Conservation (phyloP, 148 eudicot genomes). For the Rhododendron henanense region DNA sequence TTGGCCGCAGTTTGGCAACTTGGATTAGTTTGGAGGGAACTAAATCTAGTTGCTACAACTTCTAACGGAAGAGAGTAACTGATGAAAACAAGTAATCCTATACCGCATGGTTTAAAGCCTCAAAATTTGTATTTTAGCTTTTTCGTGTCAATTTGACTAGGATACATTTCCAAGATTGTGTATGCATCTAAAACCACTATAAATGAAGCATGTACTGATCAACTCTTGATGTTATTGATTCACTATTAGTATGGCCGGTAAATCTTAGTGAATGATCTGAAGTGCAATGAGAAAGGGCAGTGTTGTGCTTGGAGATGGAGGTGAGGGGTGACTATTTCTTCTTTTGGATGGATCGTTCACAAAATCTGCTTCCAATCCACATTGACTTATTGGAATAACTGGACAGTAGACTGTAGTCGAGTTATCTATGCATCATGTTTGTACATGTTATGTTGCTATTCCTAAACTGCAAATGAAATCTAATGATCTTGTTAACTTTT, state of each 20-base stretch:
- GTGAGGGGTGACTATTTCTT: not conserved
- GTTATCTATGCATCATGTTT: not conserved
- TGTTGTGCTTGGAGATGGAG: not conserved
- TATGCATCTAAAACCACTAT: not conserved
- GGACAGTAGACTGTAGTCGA: not conserved
- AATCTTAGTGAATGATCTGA: not conserved
- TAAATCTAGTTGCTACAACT: too few species aligned
- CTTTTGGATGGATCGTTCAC: too few species aligned
- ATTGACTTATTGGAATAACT: not conserved
- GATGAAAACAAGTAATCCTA: not conserved
- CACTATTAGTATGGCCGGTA: not conserved
- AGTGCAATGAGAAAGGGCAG: not conserved
- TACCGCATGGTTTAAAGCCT: not conserved
- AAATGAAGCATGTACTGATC: not conserved
- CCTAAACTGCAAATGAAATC: conserved; percentile 26
- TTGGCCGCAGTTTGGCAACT: not conserved
- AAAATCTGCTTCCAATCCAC: not conserved
- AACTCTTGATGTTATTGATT: not conserved
- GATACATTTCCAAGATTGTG: not conserved
- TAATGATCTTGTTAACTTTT: not conserved
- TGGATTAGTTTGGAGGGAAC: not conserved
- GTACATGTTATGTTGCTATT: not conserved
- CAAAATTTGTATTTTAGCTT: not conserved
- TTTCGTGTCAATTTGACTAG: not conserved
- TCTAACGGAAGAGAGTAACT: not conserved